Evolutionary conservation across 352 stramenopile genomes (phyloP), one percentile per base, ranked within the genome.

Genomic region (Globisporangium polare): DNA sequence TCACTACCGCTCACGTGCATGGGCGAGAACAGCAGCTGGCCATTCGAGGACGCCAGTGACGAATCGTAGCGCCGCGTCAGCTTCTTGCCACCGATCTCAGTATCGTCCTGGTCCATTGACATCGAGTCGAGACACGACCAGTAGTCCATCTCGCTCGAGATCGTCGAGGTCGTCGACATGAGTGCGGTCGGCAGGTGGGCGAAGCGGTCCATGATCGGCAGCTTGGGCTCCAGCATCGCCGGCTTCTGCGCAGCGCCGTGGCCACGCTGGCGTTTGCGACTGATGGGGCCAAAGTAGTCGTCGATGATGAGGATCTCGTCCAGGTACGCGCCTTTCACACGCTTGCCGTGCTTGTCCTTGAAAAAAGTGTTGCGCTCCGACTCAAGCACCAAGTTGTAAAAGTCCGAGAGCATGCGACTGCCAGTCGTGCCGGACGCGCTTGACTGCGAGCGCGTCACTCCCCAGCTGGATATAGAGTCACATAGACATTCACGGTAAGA

Each of bases 311-410:
- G 71, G 18, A 91, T 33, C 27, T 68, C 60, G 22, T 81, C 65
- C 26, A 89, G 49, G 60, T 88, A 86, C 17, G 68, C 41, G 5
- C 78, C 81, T 69, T 82, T 78, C 13, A 89, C 49, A 29, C 67
- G 77, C 31, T 84, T 74, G n/a, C 80, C 81, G 10, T 74, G 58
- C 15, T 56, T 55, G 67, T 92, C 75, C 29, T 88, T 61, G 57
- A 85, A 89, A 63, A 73, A 89, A 27, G 78, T 75, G 60, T 74
- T 86, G 66, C 87, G 78, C 56, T 89, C 80, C 26, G 75, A 77
- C 53, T 92, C 83, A 20, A 94, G 69, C 54, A 91, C 71, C 54
- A 83, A 80, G 63, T 86, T 90, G 72, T 92, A 94, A 62, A 90
- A 88, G 31, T 86, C 74, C 24, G 83, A 92, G 22, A 94, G 67